Evolutionary conservation across 306 rosid species (phyloP), one percentile per base, ranked within the genome.

Genomic region (Adenanthera pavonina): DNA sequence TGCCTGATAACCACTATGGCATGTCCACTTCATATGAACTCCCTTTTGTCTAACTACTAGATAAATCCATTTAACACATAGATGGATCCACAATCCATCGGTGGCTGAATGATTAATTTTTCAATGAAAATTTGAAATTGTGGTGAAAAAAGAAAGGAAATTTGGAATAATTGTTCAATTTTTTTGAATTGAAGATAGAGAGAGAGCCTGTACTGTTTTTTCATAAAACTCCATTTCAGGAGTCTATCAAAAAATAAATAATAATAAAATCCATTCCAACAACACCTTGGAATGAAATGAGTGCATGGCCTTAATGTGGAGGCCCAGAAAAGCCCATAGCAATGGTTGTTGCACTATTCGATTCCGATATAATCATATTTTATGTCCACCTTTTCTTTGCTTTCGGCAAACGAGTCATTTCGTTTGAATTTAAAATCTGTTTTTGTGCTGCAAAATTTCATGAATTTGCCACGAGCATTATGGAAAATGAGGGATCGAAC

Each of bases 1-100:
- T 41, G 17, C 73, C 73, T 52, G 36, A 68, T 68, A 43, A 68
- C 73, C 73, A 68, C 73, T 43, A 16, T 35, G 53, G 53, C 35
- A 38, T 14, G 36, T 35, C 52, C 73, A 68, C 73, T 3, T 1
- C 1, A 7, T 0, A 0, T 56, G 14, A 25, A 25, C 30, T 25
- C 30, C 30, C 30, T 25, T 25, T 25, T 25, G 30, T 25, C 30
- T 25, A 25, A 25, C 30, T 25, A 25, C 30, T 25, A 25, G 30
- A 25, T 25, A 25, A 25, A 25, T 25, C 30, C 30, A 25, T 25
- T 25, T 1, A 25, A 25, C 1, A 25, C 30, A 25, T 25, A 38
- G 2, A 38, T 38, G 41, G 5, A 38, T 38, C 41, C 5, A 5
- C 41, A 38, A 38, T 38, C 41, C 41, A 38, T 38, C 2, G 4